Evolutionary conservation across 495 filamentous ascomycete genomes (phyloP).

Genomic region (Thozetella sp.): DNA sequence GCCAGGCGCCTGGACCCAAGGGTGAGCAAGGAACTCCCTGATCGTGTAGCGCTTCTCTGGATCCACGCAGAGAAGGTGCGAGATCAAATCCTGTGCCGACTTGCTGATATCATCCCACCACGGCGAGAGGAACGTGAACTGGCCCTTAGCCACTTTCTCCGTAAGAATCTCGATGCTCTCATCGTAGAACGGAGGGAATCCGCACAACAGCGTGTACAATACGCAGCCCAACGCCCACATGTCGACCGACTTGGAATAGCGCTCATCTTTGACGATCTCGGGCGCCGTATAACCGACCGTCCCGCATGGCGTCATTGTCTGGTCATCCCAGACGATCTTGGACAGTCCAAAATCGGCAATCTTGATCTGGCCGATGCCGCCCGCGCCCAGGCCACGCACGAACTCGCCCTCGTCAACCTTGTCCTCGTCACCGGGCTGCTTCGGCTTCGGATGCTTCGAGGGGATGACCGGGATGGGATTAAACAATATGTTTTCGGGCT

Average conservation of each 20-base stretch:
- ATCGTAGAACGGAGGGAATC: conserved; percentile 98
- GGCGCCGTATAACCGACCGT: conserved; percentile 99
- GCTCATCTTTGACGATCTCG: conserved; percentile 98
- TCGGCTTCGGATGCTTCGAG: conserved; percentile 76
- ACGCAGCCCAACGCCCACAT: conserved; percentile 99
- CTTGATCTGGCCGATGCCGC: conserved; percentile 94
- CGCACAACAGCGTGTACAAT: conserved; percentile 93
- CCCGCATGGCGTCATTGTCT: conserved; percentile 99
- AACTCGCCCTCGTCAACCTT: conserved; percentile 98
- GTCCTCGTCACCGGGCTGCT: conserved; percentile 86
- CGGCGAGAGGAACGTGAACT: conserved; percentile 96
- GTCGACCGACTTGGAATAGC: conserved; percentile 97
- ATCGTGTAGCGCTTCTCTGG: conserved; percentile 91
- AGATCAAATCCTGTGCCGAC: conserved; percentile 90
- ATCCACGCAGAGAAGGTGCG: conserved; percentile 90
- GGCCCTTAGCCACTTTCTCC: conserved; percentile 94
- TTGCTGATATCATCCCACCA: conserved; percentile 99
- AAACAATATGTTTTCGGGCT: conserved; percentile 96
- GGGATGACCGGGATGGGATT: conserved; percentile 82
- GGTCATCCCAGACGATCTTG: conserved; percentile 96
- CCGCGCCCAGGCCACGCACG: conserved; percentile 77
- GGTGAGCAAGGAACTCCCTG: conserved; percentile 83
- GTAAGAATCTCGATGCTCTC: conserved; percentile 97
- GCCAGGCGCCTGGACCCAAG: conserved; percentile 77
- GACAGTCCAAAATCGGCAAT: conserved; percentile 97